phyloP scores from a whole-genome alignment of 2,329 filamentous ascomycete species.

The Penicillium sp. region DNA sequence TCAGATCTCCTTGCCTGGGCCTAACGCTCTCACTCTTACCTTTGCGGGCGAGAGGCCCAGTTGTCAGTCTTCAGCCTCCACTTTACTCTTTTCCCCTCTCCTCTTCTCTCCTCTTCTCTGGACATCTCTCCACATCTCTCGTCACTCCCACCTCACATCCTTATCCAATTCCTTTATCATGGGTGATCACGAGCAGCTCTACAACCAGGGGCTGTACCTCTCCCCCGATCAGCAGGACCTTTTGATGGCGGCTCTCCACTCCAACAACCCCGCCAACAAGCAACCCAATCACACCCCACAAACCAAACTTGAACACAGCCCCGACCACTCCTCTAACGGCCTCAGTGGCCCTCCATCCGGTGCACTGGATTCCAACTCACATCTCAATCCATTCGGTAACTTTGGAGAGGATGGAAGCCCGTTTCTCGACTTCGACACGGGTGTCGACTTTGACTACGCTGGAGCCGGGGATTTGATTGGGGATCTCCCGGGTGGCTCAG shows the following conservation, averaged over 20 bases:
- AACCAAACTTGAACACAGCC: slow-evolving; percentile 25
- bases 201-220: slow-evolving; percentile 59
- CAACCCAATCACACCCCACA: slow-evolving; percentile 23
- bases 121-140: neutral
- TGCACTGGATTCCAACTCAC: slow-evolving; percentile 31
- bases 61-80: slow-evolving; percentile 2
- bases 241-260: slow-evolving; percentile 69
- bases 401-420: slow-evolving; percentile 65
- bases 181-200: slow-evolving; percentile 38
- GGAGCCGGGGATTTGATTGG: slow-evolving; percentile 67
- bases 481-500: slow-evolving; percentile 56
- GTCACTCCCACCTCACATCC: neutral
- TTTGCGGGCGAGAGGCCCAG: slow-evolving; percentile 36
- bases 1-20: neutral
- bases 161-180: slow-evolving; percentile 21
- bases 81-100: neutral
- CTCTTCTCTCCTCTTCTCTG: neutral
- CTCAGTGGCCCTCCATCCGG: slow-evolving; percentile 29
- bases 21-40: slow-evolving; percentile 12
- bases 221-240: slow-evolving; percentile 72
- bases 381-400: slow-evolving; percentile 44
- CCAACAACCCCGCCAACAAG: slow-evolving; percentile 51
- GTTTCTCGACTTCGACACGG: slow-evolving; percentile 75
- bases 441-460: slow-evolving; percentile 67
- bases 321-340: slow-evolving; percentile 43